Evolutionary conservation across 441 rosid species (phyloP).

Genomic region (Erodium texanum): DNA sequence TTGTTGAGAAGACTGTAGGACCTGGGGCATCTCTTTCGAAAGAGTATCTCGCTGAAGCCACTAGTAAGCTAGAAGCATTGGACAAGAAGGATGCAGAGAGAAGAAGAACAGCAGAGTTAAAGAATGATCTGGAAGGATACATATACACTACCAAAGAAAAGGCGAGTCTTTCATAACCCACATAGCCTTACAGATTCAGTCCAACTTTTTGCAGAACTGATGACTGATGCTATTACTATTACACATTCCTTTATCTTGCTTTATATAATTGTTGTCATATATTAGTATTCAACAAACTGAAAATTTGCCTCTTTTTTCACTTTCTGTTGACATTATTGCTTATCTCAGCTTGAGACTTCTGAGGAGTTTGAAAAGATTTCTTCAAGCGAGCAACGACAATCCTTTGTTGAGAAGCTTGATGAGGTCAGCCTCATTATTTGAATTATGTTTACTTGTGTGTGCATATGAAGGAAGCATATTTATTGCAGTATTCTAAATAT

Average conservation of each 20-base stretch:
- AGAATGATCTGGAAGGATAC: slow-evolving; percentile 85
- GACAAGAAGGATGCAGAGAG: slow-evolving; percentile 83
- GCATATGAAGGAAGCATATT: neutral
- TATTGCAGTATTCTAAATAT: neutral
- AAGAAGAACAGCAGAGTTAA: slow-evolving; percentile 85
- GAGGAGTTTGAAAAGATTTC: slow-evolving; percentile 68
- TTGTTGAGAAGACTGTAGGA: slow-evolving; percentile 69
- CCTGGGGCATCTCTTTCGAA: slow-evolving; percentile 62
- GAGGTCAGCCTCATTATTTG: slow-evolving; percentile 40
- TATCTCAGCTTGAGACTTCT: slow-evolving; percentile 63
- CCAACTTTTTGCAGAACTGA: neutral
- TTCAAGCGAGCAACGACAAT: slow-evolving; percentile 63
- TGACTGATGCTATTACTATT: too few relatives aligned
- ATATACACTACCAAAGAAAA: slow-evolving; percentile 96
- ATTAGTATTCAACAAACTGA: too few relatives aligned
- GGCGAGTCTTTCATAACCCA: slow-evolving; percentile 27
- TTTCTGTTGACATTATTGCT: slow-evolving; percentile 9
- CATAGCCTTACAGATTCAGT: slow-evolving; percentile 12
- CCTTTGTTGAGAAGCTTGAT: slow-evolving; percentile 78
- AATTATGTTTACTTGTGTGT: neutral
- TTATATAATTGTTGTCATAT: too few relatives aligned
- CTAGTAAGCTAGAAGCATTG: slow-evolving; percentile 60
- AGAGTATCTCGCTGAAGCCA: slow-evolving; percentile 61
- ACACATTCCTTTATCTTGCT: too few relatives aligned
- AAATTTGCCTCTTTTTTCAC: too few relatives aligned